phyloP scores from a whole-genome alignment of 192 early-diverging fungal species.

The Linnemannia hyalina region DNA sequence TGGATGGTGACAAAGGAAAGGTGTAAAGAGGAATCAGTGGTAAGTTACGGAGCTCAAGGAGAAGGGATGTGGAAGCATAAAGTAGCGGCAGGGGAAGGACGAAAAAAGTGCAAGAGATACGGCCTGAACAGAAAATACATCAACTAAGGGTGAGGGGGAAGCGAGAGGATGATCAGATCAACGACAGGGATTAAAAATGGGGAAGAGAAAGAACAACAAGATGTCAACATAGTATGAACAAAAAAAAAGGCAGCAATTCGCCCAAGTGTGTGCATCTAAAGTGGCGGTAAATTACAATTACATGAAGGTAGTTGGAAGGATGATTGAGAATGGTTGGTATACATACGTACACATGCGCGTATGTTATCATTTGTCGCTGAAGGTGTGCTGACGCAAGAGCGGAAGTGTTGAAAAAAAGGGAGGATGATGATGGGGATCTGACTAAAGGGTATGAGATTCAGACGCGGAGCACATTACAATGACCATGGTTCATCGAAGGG shows the following conservation, averaged over 20 bases:
- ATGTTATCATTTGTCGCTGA: background rate
- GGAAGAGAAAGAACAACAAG: background rate
- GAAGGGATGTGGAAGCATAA: background rate
- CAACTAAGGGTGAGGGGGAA: background rate
- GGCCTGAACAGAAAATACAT: background rate
- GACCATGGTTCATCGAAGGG: background rate
- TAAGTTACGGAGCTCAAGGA: background rate
- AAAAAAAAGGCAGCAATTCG: background rate
- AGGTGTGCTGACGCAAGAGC: background rate
- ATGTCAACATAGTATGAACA: background rate
- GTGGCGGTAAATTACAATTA: background rate
- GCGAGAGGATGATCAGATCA: background rate
- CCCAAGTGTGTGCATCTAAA: background rate
- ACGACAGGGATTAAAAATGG: background rate
- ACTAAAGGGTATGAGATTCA: background rate
- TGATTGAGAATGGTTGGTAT: background rate
- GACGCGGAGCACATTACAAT: background rate
- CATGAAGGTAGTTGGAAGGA: background rate
- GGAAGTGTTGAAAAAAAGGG: background rate
- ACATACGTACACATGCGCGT: background rate
- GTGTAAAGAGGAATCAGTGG: background rate
- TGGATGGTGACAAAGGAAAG: no score
- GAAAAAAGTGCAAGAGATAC: background rate
- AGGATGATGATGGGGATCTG: background rate
- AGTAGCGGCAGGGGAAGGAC: background rate